phyloP scores from a whole-genome alignment of 495 filamentous ascomycete species.

The Aspergillus heteromorphus region DNA sequence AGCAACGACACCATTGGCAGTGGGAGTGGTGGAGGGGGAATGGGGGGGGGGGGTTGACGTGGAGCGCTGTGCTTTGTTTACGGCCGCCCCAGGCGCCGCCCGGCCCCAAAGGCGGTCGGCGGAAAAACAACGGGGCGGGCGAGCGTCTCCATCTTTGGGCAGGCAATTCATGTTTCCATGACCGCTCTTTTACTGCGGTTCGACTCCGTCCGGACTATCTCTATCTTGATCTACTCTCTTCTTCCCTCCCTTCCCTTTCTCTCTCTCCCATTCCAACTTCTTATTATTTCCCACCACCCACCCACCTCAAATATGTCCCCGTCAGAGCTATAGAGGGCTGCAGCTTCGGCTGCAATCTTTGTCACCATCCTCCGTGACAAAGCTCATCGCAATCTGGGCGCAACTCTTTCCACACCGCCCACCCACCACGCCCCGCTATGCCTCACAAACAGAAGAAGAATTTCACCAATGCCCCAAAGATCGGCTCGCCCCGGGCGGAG shows the following conservation, averaged over 20 bases:
- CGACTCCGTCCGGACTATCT: not conserved
- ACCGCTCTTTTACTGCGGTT: slow-evolving; percentile 12
- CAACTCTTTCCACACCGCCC: slow-evolving; percentile 17
- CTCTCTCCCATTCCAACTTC: not conserved
- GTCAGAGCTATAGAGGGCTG: slow-evolving; percentile 32
- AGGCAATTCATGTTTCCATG: slow-evolving; percentile 4
- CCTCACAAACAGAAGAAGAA: slow-evolving; percentile 47
- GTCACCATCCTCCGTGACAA: slow-evolving; percentile 27
- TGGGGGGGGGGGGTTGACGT: slow-evolving; percentile 22
- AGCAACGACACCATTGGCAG: slow-evolving; percentile 16
- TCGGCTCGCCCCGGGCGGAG: slow-evolving; percentile 28
- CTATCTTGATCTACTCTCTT: slow-evolving; percentile 9
- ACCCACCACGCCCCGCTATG: slow-evolving; percentile 42
- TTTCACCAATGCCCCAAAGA: slow-evolving; percentile 25
- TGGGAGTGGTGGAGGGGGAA: not conserved
- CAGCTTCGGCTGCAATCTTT: slow-evolving; percentile 40
- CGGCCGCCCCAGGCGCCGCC: slow-evolving; percentile 8
- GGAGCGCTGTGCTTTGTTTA: slow-evolving; percentile 32
- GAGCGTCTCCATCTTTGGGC: not conserved
- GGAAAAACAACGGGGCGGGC: slow-evolving; percentile 14
- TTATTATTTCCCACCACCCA: not conserved
- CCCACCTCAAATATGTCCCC: slow-evolving; percentile 15
- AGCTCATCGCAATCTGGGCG: slow-evolving; percentile 23
- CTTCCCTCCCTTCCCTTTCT: slow-evolving; percentile 5
- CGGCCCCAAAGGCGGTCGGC: slow-evolving; percentile 19